Conservation (phyloP, 495 filamentous ascomycete genomes). For the Pyronema omphalodes region DNA sequence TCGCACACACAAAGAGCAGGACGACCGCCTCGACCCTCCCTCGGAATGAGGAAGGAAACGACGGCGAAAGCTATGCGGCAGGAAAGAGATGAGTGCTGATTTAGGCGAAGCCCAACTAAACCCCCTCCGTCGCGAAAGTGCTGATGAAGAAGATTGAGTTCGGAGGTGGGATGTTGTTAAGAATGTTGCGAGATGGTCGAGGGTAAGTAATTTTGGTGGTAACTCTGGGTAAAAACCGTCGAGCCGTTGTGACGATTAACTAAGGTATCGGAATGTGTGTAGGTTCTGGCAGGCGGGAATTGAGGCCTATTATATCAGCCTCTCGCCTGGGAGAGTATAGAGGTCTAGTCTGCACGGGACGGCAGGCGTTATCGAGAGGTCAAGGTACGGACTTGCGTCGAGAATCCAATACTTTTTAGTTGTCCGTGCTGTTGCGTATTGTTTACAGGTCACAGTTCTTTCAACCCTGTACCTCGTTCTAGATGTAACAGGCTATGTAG, state of each 20-base stretch:
- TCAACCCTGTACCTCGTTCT: slow-evolving; percentile 2
- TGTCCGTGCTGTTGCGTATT: not conserved
- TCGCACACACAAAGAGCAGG: slow-evolving; percentile 22
- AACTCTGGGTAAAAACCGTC: slow-evolving; percentile 18
- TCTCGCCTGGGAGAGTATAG: not conserved
- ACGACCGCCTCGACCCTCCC: slow-evolving; percentile 25
- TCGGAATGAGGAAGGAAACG: slow-evolving; percentile 25
- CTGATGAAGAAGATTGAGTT: slow-evolving; percentile 8
- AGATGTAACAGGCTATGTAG: not conserved
- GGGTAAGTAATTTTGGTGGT: slow-evolving; percentile 23
- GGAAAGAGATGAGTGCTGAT: slow-evolving; percentile 8
- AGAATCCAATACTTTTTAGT: not conserved
- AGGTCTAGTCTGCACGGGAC: not conserved
- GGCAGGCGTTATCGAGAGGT: not conserved
- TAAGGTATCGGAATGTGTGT: not conserved
- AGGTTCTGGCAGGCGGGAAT: not conserved
- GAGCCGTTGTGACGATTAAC: slow-evolving; percentile 16
- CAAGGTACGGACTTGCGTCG: not conserved
- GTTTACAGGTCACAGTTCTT: not conserved
- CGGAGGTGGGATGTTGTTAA: slow-evolving; percentile 25
- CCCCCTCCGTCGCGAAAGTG: slow-evolving; percentile 9
- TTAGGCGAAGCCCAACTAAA: slow-evolving; percentile 13
- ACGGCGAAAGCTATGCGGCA: slow-evolving; percentile 26
- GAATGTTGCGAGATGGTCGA: slow-evolving; percentile 19
- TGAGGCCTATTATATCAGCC: slow-evolving; percentile 2